Evolutionary conservation across 2,329 filamentous ascomycete genomes (phyloP), one percentile per base, ranked within the genome.

Genomic region (Pseudocercospora musae): DNA sequence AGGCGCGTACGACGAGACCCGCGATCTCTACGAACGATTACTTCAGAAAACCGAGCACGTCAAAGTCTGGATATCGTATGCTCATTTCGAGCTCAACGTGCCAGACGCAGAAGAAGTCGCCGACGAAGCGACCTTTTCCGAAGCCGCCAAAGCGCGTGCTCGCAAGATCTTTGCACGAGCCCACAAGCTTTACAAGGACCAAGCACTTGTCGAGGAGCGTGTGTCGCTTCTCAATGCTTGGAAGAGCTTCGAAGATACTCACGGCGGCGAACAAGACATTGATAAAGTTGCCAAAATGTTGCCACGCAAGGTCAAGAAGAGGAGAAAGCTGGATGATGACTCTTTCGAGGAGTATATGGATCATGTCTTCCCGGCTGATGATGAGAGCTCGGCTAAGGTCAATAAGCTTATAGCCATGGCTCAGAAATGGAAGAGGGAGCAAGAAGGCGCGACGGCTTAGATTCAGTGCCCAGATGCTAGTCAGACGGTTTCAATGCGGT

Each of bases 21-120:
- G 95, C 54, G 80, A 81, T 3, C 81, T 99, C 49, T 99, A 98
- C 78, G 94, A 98, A 80, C 87, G 94, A 7, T 84, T 99, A 11
- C 84, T 99, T 48, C 83, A 91, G 72, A 97, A 96, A 86, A 96
- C 95, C n/a, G 89, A 95, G 73, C 95, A 99, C 74, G 92, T 97
- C 82, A 99, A 98, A 82, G 95, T 99, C 63, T 99, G 95, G 95
- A 96, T 95, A 77, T 94, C 91, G 76, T 99, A 94, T 78, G 95
- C 95, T n/a, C 91, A 96, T 76, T 98, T 99, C 73, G 95, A 99
- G 78, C 91, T 98, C 80, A 94, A 95, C 75, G 88, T 96, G 0
- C 92, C 92, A 49, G 92, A 96, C 61, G 82, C 85, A 20, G 85
- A 89, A 46, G 87, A 82, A 10, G 79, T 78, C 3, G 80, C 85